Base-by-base conservation (phyloP, 23 red algal species). In the Gracilaria caudata region DNA sequence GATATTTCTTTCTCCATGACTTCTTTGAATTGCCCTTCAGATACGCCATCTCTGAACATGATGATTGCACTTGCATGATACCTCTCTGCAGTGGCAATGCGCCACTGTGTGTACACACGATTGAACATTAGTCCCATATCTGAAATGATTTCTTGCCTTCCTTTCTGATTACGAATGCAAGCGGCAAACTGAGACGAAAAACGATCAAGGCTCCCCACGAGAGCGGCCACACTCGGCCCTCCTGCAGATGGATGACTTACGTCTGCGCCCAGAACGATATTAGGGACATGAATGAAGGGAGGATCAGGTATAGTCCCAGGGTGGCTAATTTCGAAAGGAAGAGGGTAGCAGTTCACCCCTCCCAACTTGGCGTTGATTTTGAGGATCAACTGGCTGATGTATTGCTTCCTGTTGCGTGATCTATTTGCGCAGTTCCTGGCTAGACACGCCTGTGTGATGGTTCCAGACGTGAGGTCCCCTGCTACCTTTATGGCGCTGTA, bases 11-110 rank as follows among this genome's bases (percentile, higher is more conserved):
- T n/a, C 19, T 91, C 36, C 60, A 91, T 68, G 16, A 91, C 87
- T 7, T 82, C 65, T 57, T 81, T 26, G 68, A 81, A 91, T 63
- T 91, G 87, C n/a, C 77, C 77, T 72, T 91, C 87, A 32, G 87
- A 81, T 21, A 91, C 87, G 9, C 87, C 87, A 74, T 91, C 87
- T n/a, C 87, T 47, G 77, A 82, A 91, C 87, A 91, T 82, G 45
- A 91, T 81, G 25, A 91, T 73, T n/a, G 76, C 29, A 5, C 75
- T 16, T 9, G 77, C 63, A 17, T 82, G 87, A 19, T 34, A 44
- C 46, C 41, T 83, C 60, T 46, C 37, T 29, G 19, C 28, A 19
- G 36, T 63, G 26, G 28, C 29, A 8, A 72, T 11, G 21, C n/a
- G 61, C 83, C 83, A 87, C 53, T 46, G 32, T 24, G 40, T 16